Conservation (phyloP, 441 rosid species). For the Pelargonium cotyledonis region DNA sequence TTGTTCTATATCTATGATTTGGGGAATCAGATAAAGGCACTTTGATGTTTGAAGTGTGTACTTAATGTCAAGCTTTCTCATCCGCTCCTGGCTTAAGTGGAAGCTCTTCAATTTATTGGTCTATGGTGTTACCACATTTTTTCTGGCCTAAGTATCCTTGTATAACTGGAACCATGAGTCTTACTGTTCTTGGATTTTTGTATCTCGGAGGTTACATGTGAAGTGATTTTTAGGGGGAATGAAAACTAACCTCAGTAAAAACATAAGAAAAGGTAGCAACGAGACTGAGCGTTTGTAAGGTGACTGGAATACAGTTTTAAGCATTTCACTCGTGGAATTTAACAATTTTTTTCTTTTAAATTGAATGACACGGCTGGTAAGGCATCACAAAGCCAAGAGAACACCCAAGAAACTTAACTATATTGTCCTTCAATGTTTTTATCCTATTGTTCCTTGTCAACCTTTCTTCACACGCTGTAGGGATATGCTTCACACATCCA, state of each 20-base stretch:
- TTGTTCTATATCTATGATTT: neutral
- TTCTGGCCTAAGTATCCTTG: neutral
- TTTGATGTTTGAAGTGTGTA: neutral
- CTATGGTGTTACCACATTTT: neutral
- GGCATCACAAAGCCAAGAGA: neutral
- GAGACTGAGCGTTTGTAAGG: neutral
- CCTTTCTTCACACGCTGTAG: neutral
- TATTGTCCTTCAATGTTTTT: slow-evolving; percentile 1
- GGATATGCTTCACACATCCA: neutral
- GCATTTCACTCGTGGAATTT: neutral
- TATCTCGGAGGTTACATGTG: too few species aligned
- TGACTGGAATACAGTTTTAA: neutral
- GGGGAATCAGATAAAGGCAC: neutral
- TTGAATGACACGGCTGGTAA: neutral
- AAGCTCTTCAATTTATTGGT: neutral
- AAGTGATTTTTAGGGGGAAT: too few species aligned
- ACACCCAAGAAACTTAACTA: neutral
- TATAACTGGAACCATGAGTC: too few species aligned
- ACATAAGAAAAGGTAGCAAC: neutral
- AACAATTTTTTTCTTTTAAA: neutral
- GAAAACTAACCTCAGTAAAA: neutral
- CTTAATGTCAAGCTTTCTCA: neutral
- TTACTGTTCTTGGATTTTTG: neutral
- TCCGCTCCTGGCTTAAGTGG: neutral
- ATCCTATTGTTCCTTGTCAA: neutral